Percentiles rank a stretch among this genome's conserved stretches.
Conservation (phyloP, 2,329 filamentous ascomycete species). For the Diaporthe amygdali region DNA sequence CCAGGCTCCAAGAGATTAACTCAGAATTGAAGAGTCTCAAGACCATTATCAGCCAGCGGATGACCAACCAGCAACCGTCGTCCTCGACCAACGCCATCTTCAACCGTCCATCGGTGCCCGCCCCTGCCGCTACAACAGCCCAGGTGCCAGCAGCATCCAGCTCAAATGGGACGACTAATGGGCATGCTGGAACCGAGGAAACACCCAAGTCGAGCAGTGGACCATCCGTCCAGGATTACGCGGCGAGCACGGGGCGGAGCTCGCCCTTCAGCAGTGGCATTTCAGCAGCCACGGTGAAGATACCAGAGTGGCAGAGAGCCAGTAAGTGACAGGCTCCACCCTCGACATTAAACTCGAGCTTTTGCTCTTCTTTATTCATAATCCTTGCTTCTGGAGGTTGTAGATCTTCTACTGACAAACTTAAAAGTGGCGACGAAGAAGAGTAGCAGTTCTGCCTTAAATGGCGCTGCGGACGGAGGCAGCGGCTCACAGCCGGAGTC, state of each 20-base stretch:
- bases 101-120: constrained; percentile 31
- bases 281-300: constrained; percentile 65
- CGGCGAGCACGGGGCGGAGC: constrained; percentile 41
- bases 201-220: constrained; percentile 36
- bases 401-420: background rate
- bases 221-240: constrained; percentile 34
- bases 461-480: constrained; percentile 19
- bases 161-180: constrained; percentile 32
- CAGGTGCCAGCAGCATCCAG: constrained; percentile 31
- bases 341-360: background rate
- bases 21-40: constrained; percentile 91
- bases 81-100: constrained; percentile 35
- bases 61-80: constrained; percentile 44
- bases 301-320: constrained; percentile 82
- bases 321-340: constrained; percentile 32
- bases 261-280: constrained; percentile 56
- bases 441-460: constrained; percentile 26
- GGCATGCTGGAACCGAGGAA: constrained; percentile 34
- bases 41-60: constrained; percentile 74
- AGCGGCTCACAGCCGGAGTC: constrained; percentile 23
- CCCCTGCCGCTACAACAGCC: constrained; percentile 31
- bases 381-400: background rate
- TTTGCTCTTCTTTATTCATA: background rate
- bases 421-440: constrained; percentile 54
- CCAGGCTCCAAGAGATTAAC: constrained; percentile 81